Evolutionary conservation across 2,329 filamentous ascomycete species (phyloP), one percentile per base, ranked within the genome.

Genomic region (Clonostachys chloroleuca): DNA sequence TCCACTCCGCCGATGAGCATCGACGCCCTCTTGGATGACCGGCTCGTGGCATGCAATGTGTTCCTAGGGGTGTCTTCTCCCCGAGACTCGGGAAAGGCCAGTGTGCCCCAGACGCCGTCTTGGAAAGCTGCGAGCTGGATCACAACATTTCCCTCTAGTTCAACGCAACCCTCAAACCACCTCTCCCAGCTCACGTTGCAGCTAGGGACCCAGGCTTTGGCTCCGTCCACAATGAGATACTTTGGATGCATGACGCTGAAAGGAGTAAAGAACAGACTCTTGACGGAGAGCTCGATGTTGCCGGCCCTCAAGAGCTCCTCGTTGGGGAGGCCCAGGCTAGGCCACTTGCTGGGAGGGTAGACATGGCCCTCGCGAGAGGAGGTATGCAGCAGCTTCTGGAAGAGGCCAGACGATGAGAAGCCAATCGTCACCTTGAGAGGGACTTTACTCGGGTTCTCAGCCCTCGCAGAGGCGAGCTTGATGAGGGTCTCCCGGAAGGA

Each of bases 211-310:
- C 86, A 84, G 0, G 86, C 86, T 3, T 68, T 73, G 34, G 70
- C 63, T 1, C 84, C 76, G 60, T 95, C 89, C 2, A 92, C 64
- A 13, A 94, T 74, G 36, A 92, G 74, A 55, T 89, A 92, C 58
- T 95, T 95, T 0, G 89, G 86, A 59, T 95, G 89, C 82, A 94
- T 87, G n/a, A 95, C 85, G 57, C 87, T 89, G 50, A 94, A 83
- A 0, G 89, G 89, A 3, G 84, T 71, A 52, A 92, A 82, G 64
- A 95, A 95, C 8, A 92, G 72, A 52, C 83, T 89, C 69, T 90
- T 92, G 47, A 91, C 80, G 0, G 75, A 70, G 34, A 95, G 59
- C 45, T 91, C 78, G 16, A 95, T 75, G 4, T 81, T 81, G 1
- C 67, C 73, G 5, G 81, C 69, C 34, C 76, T 70, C 3, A 85